Conservation (phyloP, 2,329 filamentous ascomycete genomes). For the Stemphylium lycopersici region DNA sequence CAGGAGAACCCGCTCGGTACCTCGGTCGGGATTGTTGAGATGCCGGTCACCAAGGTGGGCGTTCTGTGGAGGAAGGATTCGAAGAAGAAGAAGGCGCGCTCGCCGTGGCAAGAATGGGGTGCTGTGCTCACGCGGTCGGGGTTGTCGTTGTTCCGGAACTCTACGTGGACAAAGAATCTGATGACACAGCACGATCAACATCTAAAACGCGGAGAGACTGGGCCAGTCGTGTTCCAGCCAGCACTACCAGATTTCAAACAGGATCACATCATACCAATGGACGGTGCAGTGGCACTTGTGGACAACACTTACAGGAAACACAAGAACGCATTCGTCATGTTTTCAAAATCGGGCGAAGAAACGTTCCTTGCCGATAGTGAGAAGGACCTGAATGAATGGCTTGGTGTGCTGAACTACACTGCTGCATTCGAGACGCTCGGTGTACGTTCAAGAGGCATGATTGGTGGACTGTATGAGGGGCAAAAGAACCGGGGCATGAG, state of each 20-base stretch:
- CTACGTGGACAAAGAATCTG: slow-evolving; percentile 87
- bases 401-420: slow-evolving; percentile 94
- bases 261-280: slow-evolving; percentile 89
- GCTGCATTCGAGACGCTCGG: slow-evolving; percentile 92
- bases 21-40: slow-evolving; percentile 86
- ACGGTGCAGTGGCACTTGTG: slow-evolving; percentile 85
- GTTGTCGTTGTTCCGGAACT: slow-evolving; percentile 94
- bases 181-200: slow-evolving; percentile 88
- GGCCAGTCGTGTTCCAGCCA: slow-evolving; percentile 86
- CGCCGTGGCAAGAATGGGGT: slow-evolving; percentile 99
- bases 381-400: slow-evolving; percentile 92
- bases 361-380: slow-evolving; percentile 90
- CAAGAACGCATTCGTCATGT: slow-evolving; percentile 92
- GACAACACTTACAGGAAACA: slow-evolving; percentile 91
- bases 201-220: slow-evolving; percentile 75
- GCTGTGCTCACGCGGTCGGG: slow-evolving; percentile 96
- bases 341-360: slow-evolving; percentile 83
- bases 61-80: slow-evolving; percentile 91
- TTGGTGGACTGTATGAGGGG: slow-evolving; percentile 84
- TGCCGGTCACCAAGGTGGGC: slow-evolving; percentile 96
- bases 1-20: slow-evolving; percentile 84
- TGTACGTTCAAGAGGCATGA: slow-evolving; percentile 85
- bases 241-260: slow-evolving; percentile 92
- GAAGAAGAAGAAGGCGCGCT: slow-evolving; percentile 92
- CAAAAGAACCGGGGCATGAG: slow-evolving; percentile 75